These are phyloP conservation scores for Craspedostauros australis DNA, from an alignment of 108 stramenopile genomes.

Conservation along the genomic window DNA sequence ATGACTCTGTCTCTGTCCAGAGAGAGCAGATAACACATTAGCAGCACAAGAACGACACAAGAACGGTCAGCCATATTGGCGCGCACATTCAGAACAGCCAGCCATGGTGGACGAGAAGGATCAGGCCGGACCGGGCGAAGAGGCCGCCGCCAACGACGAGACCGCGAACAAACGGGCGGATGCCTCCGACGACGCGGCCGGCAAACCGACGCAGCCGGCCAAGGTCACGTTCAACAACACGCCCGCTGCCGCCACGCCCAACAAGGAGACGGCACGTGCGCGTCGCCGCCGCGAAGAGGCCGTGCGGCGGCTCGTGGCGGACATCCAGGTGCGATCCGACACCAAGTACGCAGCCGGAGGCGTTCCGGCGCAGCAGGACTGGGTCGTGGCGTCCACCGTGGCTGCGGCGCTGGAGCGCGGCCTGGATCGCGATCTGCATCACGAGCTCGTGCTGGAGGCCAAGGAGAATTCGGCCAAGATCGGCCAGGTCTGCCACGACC, in stretches of 20 bases:
- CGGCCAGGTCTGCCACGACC: slow-evolving; percentile 83
- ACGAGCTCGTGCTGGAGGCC: slow-evolving; percentile 66
- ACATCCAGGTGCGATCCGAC: slow-evolving; percentile 64
- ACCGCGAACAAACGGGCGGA: too few species aligned
- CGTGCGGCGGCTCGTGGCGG: slow-evolving; percentile 72
- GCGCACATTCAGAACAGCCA: too few species aligned
- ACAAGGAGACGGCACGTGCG: slow-evolving; percentile 32
- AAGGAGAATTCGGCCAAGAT: slow-evolving; percentile 63
- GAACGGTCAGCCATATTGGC: too few species aligned
- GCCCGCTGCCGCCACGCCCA: background rate
- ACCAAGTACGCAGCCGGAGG: slow-evolving; percentile 7
- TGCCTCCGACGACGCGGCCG: too few species aligned
- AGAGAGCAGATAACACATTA: too few species aligned
- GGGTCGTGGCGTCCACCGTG: slow-evolving; percentile 69
- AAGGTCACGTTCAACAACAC: too few species aligned
- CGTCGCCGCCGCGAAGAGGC: slow-evolving; percentile 78
- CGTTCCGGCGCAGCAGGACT: slow-evolving; percentile 46
- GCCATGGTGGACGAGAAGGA: too few species aligned
- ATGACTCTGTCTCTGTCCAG: too few species aligned
- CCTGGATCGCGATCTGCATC: slow-evolving; percentile 75
- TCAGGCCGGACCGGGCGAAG: too few species aligned
- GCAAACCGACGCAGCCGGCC: too few species aligned
- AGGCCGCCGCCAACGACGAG: too few species aligned
- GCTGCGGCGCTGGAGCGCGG: slow-evolving; percentile 78
- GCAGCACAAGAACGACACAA: too few species aligned